Evolutionary conservation across 495 filamentous ascomycete genomes (phyloP), one percentile per base, ranked within the genome.

Genomic region (Penicillium bovifimosum): DNA sequence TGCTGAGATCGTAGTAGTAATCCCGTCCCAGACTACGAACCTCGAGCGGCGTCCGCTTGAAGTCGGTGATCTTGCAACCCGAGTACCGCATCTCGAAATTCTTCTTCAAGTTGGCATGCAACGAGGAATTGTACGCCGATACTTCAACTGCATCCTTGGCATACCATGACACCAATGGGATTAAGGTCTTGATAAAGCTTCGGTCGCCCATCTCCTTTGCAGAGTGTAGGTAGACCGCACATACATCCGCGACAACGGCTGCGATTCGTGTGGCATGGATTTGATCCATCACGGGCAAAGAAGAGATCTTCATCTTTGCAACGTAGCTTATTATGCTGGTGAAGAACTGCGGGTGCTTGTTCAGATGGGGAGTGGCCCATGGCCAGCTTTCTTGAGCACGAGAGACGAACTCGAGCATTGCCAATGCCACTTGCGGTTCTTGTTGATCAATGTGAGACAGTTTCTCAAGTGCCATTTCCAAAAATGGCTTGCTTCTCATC

Each of bases 361-460:
- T 83, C 16, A 95, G 67, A 29, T 85, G 80, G 29, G 85, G 81
- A 48, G 91, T 90, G 7, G 88, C 87, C 86, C 93, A 92, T 9
- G 89, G 87, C 91, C 90, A 96, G 59, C 86, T 85, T 66, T 95
- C 91, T 66, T 92, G 90, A 9, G 90, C 86, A 4, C 84, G 78
- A 8, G 85, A 82, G 29, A 97, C 82, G 64, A 96, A 96, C 54
- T 91, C 84, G 11, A 98, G 77, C 64, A 96, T 81, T 0, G 85
- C 80, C 29, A 92, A 70, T 14, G 82, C 75, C 38, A 85, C 79
- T 52, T 75, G 75, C 39, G 82, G 76, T 5, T 86, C 74, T 9
- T 87, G 52, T 17, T 78, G 74, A 13, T 83, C 76, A 55, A 96
- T 85, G 9, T 80, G 76, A 13, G 80, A 74, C n/a, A 97, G 76